Base-by-base conservation (phyloP, 306 rosid species). In the Phaseolus lunatus region DNA sequence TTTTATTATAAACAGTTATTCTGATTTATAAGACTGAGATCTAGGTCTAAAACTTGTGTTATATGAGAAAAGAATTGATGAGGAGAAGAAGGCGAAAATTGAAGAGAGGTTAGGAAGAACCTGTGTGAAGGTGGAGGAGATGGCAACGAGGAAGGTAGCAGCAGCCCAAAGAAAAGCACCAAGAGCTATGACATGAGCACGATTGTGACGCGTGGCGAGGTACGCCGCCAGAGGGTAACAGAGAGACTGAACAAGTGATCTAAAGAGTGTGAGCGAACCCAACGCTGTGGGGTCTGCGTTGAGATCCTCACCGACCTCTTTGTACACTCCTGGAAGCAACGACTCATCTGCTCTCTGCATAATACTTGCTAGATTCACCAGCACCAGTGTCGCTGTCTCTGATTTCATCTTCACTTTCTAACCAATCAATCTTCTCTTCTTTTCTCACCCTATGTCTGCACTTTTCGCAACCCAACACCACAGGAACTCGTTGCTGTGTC, bases 161-260 rank as follows among this genome's bases (percentile, higher is more conserved):
- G 92, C 87, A 10, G 97, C 90, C 98, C 98, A 95, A 37, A 92
- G 97, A 68, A 89, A 87, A 43, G 99, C 96, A 8, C 97, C 99
- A 61, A 91, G 82, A 1, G 99, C 92, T 26, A 95, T 90, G 66
- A 92, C 94, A 59, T 90, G 97, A 12, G 97, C 89, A 0, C 96
- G 97, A 23, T 94, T 89, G 85, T 89, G 91, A 22, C 83, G 96
- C 47, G 86, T 80, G 16, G 96, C 88, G 31, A 93, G 87, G 59
- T 89, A 93, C 44, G 89, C 94, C 0, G 97, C 97, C 0, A 92
- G 79, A 5, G 94, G 98, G 77, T 92, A 92, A 77, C 97, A 94
- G 0, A 84, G 18, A 1, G 89, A 82, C 41, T 92, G 97, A 15
- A 94, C 98, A 0, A 90, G 70, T 39, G 98, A 94, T 72, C 97